Base-by-base conservation (phyloP, 768 basidiomycete genomes). In the Trametes maxima region DNA sequence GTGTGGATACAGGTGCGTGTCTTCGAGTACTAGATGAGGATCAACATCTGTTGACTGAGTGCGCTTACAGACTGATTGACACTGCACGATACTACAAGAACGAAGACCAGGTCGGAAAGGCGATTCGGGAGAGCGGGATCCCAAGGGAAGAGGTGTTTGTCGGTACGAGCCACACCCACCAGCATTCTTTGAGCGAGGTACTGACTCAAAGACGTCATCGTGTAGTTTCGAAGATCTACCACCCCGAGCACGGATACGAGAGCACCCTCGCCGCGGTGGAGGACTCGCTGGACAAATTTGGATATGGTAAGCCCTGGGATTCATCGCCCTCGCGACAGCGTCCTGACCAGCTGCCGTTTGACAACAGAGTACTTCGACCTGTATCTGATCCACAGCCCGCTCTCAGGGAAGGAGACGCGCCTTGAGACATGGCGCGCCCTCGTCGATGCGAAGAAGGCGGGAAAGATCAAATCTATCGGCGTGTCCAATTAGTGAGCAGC, bases 11-110 rank as follows among this genome's bases (percentile, higher is more conserved):
- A 77, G 82, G 85, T 82, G 55, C 51, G 68, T 60, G 28, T 13
- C 8, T 17, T 48, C 1, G 22, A 24, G 12, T 5, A n/a, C 3
- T 22, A 42, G 22, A 21, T 10, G 1, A 17, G 37, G 2, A 10
- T 12, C 14, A 10, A 45, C 7, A 19, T 13, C 21, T 46, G 45
- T 7, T 25, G 12, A 42, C 21, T 50, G 36, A 36, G 6, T 1
- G 13, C 17, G 3, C 6, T 8, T 6, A n/a, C 22, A 89, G 90
- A 54, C 90, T 90, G 57, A 76, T 92, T 43, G 90, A 92, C 70
- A 82, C 88, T 3, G 90, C 90, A 0, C 84, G 88, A 63, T 77
- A 79, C 42, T 92, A 92, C 70, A 77, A 75, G 61, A 89, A 89
- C 62, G 88, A 90, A 68, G 78, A 78, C 3, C 78, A 78, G 8